Evolutionary conservation across 2,329 filamentous ascomycete genomes (phyloP).

Genomic region (Sclerotinia borealis): DNA sequence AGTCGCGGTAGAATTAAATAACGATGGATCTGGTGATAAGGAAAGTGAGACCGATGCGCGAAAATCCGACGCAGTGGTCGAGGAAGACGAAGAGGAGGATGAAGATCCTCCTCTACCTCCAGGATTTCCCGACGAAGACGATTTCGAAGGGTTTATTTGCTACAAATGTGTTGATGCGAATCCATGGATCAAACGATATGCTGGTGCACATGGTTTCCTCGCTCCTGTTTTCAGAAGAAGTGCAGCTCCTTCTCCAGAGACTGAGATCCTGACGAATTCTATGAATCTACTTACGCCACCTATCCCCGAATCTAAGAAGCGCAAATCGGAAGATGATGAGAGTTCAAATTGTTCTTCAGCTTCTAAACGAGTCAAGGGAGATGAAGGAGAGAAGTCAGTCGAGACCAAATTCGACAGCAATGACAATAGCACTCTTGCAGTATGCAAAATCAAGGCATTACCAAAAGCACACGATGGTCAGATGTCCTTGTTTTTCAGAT

Average conservation of each 20-base stretch:
- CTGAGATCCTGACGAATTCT: constrained; percentile 27
- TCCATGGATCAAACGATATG: constrained; percentile 89
- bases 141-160: constrained; percentile 86
- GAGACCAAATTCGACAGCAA: not conserved
- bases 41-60: constrained; percentile 9
- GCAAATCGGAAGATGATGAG: constrained; percentile 53
- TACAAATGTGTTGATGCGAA: constrained; percentile 86
- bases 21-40: constrained; percentile 18
- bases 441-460: constrained; percentile 57
- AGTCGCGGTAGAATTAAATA: constrained; percentile 22
- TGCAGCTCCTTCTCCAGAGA: constrained; percentile 27
- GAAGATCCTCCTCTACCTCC: constrained; percentile 66
- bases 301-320: constrained; percentile 48
- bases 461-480: constrained; percentile 47
- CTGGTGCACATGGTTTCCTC: constrained; percentile 72
- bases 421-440: constrained; percentile 13
- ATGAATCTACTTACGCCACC: constrained; percentile 18
- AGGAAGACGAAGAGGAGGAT: constrained; percentile 41
- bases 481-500: constrained; percentile 78
- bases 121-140: constrained; percentile 82
- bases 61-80: constrained; percentile 24
- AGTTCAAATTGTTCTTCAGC: constrained; percentile 27
- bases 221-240: constrained; percentile 55
- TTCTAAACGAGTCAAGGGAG: constrained; percentile 46
- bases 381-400: not conserved